Evolutionary conservation across 139 green algal genomes (phyloP), one percentile per base, ranked within the genome.

Genomic region (Picocystis salinarum): DNA sequence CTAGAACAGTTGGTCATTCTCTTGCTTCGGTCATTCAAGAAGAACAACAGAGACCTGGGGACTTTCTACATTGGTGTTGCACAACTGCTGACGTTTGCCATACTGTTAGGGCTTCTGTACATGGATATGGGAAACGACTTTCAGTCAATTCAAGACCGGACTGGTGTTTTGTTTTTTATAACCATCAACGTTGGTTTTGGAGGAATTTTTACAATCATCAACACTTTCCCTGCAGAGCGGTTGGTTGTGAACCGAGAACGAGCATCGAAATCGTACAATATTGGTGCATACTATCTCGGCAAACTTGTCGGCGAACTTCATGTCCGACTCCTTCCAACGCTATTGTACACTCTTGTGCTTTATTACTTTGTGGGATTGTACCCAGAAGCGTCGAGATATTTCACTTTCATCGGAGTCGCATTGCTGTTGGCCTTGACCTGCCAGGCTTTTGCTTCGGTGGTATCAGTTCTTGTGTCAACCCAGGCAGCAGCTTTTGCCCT

Each of bases 141-240:
- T 37, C 33, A 48, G 12, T 59, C 64, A 33, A 77, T 83, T 42
- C 70, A 83, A 44, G 71, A 78, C 59, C 67, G 73, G 3, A 51
- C 71, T 23, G 60, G 61, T 27, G 15, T 71, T n/a, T 34, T 75
- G 0, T 73, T 73, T 55, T 64, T 75, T n/a, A 26, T 55, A 10
- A 18, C 30, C 15, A 51, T 66, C 4, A 48, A 40, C 1, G 26
- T 28, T 2, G 53, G 52, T 4, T 55, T 66, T 23, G 51, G 41
- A 4, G 28, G 23, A 5, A 41, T 64, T 36, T 51, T 66, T 42
- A 31, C 24, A 9, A 39, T 66, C 6, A 47, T 73, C 6, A 62
- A 52, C 4, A 53, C 39, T 2, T 71, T 71, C 37, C 65, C 58
- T 0, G 13, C 19, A 9, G 59, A 69, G 44, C 36, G 40, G 12